Evolutionary conservation across 1,284 basidiomycete species (phyloP).

Genomic region (Ceratobasidium sp.): DNA sequence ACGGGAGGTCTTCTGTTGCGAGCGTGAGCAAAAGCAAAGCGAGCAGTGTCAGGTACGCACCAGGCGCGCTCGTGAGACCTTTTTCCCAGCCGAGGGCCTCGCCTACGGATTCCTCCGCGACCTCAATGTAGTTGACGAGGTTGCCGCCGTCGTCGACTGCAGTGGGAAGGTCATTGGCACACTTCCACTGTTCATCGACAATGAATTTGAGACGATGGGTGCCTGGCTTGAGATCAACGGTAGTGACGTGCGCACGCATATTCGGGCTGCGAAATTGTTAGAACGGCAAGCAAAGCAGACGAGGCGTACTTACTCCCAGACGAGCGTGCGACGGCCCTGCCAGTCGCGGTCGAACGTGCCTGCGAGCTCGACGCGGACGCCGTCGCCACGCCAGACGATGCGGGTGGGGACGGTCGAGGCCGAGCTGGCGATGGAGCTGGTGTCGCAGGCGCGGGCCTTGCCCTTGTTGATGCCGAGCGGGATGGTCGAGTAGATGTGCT

Average conservation of each 20-base stretch:
- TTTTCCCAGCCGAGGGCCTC: slow-evolving; percentile 48
- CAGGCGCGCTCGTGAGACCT: slow-evolving; percentile 51
- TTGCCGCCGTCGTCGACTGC: slow-evolving; percentile 95
- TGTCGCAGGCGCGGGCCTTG: slow-evolving; percentile 55
- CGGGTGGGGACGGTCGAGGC: slow-evolving; percentile 63
- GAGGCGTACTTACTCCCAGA: slow-evolving; percentile 48
- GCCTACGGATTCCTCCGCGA: slow-evolving; percentile 43
- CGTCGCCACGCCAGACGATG: slow-evolving; percentile 75
- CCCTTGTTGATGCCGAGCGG: slow-evolving; percentile 63
- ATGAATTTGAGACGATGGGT: slow-evolving; percentile 97
- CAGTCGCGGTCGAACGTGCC: slow-evolving; percentile 51
- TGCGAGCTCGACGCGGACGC: slow-evolving; percentile 69
- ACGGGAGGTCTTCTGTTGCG: slow-evolving; percentile 43
- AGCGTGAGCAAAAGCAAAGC: slow-evolving; percentile 28
- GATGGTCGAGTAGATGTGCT: slow-evolving; percentile 73
- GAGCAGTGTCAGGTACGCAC: slow-evolving; percentile 45
- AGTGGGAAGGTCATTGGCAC: slow-evolving; percentile 81
- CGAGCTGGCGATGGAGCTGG: slow-evolving; percentile 47
- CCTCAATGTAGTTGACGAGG: slow-evolving; percentile 90
- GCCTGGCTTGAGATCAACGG: slow-evolving; percentile 80
- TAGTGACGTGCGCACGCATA: slow-evolving; percentile 48
- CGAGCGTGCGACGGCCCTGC: slow-evolving; percentile 49
- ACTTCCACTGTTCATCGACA: slow-evolving; percentile 91
- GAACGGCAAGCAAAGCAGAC: slow-evolving; percentile 1
- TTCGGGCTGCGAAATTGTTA: slow-evolving; percentile 26